Percentiles rank a stretch among this genome's conserved stretches.
These are phyloP conservation scores for Rosa multiflora DNA, from an alignment of 306 rosid species.

Conservation along the genomic window DNA sequence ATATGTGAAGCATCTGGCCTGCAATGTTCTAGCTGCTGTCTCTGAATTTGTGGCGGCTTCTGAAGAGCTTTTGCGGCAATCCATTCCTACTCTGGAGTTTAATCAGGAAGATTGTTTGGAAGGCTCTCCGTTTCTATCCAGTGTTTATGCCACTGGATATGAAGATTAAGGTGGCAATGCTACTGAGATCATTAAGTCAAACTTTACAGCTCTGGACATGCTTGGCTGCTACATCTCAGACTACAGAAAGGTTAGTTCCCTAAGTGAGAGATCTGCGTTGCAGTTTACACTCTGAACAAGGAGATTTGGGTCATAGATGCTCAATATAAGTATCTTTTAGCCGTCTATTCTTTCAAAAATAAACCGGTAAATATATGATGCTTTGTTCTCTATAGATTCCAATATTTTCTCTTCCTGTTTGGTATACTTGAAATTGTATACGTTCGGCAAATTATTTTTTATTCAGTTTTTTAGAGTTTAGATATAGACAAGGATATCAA, in stretches of 20 bases:
- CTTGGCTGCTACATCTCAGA: background rate
- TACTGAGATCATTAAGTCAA: background rate
- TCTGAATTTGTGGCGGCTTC: conserved; percentile 24
- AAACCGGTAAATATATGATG: no score
- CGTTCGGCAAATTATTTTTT: no score
- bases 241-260: background rate
- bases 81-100: no score
- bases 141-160: background rate
- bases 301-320: background rate
- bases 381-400: no score
- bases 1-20: conserved; percentile 39
- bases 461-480: no score
- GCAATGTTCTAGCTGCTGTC: conserved; percentile 34
- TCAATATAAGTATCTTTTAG: background rate
- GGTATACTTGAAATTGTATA: no score
- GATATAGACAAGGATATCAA: no score
- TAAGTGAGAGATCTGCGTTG: background rate
- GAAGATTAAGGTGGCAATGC: background rate
- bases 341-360: background rate
- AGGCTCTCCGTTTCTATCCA: no score
- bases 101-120: no score
- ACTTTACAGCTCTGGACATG: background rate
- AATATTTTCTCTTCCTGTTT: no score
- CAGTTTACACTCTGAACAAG: background rate
- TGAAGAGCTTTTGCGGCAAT: background rate